Base-by-base conservation (phyloP, 164 flowering plant species). In the Tetracentron sinense region DNA sequence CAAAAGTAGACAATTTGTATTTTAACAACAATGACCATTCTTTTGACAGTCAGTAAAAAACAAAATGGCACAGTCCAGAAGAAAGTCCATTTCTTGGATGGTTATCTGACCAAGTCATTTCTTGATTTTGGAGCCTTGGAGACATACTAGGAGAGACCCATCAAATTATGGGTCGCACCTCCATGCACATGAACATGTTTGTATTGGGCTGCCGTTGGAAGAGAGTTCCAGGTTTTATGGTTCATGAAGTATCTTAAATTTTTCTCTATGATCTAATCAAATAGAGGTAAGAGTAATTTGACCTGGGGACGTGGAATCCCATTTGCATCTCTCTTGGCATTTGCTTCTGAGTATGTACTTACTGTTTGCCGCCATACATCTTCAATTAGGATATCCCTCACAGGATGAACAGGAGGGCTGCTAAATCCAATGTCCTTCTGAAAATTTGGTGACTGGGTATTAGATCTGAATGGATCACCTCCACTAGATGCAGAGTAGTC, bases 401-500 rank as follows among this genome's bases (percentile, higher is more conserved):
- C 68, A 60, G 75, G 68, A 30, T 71, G 70, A 55, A 54, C 31
- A 21, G 79, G 68, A 54, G 90, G 88, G 69, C 89, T 89, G 71
- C 77, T 71, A 56, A 71, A 79, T 49, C 82, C 86, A 63, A 29
- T 14, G 17, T 78, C 87, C 62, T 72, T 79, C 68, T 78, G 86
- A 74, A 77, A 82, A 77, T 66, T 83, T 23, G 99, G 97, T 6
- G 92, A 89, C 64, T 76, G 82, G 1, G 71, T 67, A 62, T 62
- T 85, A 62, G 82, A 78, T 69, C 85, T 81, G 72, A 79, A 82
- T 47, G 81, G 82, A 73, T 89, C 94, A 61, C 92, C 90, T 44
- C 80, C 78, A 74, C 88, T 85, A 44, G 92, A 83, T 19, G 65
- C 78, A 56, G 96, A 86, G 63, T 73, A 88, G 60, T 87, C 89